Evolutionary conservation across 2,329 filamentous ascomycete species (phyloP), one percentile per base, ranked within the genome.

Genomic region (Bipolaris sorokiniana): DNA sequence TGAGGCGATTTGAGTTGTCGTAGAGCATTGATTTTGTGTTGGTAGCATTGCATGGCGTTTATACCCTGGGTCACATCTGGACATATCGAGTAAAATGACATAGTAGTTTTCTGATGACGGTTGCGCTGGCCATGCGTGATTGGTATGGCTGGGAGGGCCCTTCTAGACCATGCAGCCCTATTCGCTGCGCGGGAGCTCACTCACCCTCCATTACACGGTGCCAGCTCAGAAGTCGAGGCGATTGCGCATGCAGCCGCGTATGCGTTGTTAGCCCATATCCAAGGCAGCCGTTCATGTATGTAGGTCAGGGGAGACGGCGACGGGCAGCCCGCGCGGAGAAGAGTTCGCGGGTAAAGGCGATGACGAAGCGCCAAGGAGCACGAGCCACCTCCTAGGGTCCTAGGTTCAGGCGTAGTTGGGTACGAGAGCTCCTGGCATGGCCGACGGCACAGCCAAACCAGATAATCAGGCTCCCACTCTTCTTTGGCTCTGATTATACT

Each of bases 1-100:
- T 71, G 86, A 90, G 67, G 74, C 90, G 62, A 74, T 86, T 49
- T 71, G 64, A 65, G 45, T 56, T 37, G 31, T 48, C 59, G 49
- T 59, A 41, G 42, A 51, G 44, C 51, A 59, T 58, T 23, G 26
- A 57, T 55, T 61, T 41, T 63, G 61, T 62, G 55, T 63, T 55
- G 48, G 59, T 63, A 71, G 72, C 72, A 76, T 76, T 67, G 70
- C 65, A 66, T 70, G 74, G 72, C 70, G 62, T 67, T 65, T 51
- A 66, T 70, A 67, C 64, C 62, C 61, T 55, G 54, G 50, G 42
- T 49, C 59, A 54, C 52, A 67, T 58, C 62, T 61, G 50, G 65
- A 55, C 61, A 64, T 51, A 54, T 53, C 54, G 65, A 65, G 67
- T 65, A 67, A 38, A 71, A 74, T 74, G 70, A 74, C 70, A 73